Conservation (phyloP, 768 basidiomycete species). For the Naganishia vishniacii region DNA sequence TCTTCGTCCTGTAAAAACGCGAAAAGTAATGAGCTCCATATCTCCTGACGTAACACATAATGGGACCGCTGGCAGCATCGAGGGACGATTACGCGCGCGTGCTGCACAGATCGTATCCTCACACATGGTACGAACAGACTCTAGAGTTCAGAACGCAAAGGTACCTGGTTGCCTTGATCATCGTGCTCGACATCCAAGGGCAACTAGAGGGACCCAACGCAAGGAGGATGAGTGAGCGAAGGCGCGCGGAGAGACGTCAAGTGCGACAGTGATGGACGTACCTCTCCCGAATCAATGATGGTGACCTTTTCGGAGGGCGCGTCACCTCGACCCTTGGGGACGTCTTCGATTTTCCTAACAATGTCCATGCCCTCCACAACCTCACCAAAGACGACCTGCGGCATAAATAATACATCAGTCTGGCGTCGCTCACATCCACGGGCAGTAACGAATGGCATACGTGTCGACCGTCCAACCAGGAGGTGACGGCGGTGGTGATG, state of each 20-base stretch:
- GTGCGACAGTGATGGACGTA: constrained; percentile 44
- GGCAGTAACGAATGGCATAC: constrained; percentile 48
- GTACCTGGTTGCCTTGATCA: constrained; percentile 76
- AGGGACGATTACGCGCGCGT: not conserved
- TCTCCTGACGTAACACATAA: not conserved
- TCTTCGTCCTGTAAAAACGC: not conserved
- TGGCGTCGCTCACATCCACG: no score
- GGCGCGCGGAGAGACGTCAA: no score
- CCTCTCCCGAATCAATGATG: constrained; percentile 85
- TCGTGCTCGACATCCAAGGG: constrained; percentile 54
- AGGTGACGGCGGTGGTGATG: constrained; percentile 79
- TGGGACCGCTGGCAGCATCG: not conserved
- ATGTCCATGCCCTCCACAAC: constrained; percentile 91
- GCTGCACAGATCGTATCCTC: constrained; percentile 15
- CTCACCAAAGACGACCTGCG: constrained; percentile 83
- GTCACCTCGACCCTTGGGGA: constrained; percentile 65
- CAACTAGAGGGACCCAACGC: constrained; percentile 27
- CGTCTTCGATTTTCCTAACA: constrained; percentile 65
- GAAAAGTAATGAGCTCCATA: not conserved
- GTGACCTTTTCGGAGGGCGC: constrained; percentile 69
- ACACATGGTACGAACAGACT: constrained; percentile 22
- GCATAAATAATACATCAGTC: not conserved
- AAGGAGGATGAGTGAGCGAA: no score
- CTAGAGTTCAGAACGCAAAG: constrained; percentile 89
- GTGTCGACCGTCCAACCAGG: constrained; percentile 87